Conservation (phyloP, 1,284 basidiomycete species). For the Heterobasidion annosum region DNA sequence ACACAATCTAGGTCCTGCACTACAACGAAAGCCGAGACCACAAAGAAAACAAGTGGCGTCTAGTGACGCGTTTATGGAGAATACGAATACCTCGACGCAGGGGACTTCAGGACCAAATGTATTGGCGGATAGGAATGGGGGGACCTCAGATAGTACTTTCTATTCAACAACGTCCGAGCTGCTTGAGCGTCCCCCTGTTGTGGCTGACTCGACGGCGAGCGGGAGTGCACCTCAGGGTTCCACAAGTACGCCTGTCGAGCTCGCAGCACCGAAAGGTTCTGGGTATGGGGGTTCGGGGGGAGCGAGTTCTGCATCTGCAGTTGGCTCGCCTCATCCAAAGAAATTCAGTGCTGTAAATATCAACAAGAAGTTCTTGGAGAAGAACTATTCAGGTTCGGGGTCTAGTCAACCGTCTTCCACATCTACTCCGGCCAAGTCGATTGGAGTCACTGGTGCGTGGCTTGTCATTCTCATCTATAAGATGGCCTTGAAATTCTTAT, state of each 20-base stretch:
- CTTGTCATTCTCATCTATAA: neutral
- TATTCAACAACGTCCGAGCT: constrained; percentile 10
- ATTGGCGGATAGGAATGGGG: constrained; percentile 21
- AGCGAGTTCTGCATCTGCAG: constrained; percentile 8
- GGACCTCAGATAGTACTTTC: neutral
- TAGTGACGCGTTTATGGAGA: constrained; percentile 71
- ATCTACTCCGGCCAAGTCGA: constrained; percentile 35
- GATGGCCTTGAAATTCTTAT: constrained; percentile 1
- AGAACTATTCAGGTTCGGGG: constrained; percentile 49
- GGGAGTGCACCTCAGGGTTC: constrained; percentile 17
- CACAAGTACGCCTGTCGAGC: constrained; percentile 24
- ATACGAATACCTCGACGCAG: constrained; percentile 38
- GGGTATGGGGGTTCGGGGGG: constrained; percentile 5
- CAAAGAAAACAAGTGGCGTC: constrained; percentile 32
- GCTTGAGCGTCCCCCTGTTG: constrained; percentile 6
- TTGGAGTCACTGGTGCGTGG: constrained; percentile 41
- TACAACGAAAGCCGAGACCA: neutral
- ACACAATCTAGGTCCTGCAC: neutral
- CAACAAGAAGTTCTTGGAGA: constrained; percentile 91
- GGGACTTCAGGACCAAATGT: constrained; percentile 33
- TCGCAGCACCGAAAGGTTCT: constrained; percentile 7
- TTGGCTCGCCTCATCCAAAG: constrained; percentile 53
- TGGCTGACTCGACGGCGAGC: constrained; percentile 7
- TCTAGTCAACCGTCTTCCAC: constrained; percentile 27
- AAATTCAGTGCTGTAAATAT: constrained; percentile 84